These are phyloP conservation scores for Aspergillus biplanus DNA, from an alignment of 495 filamentous ascomycete genomes.

Conservation along the genomic window DNA sequence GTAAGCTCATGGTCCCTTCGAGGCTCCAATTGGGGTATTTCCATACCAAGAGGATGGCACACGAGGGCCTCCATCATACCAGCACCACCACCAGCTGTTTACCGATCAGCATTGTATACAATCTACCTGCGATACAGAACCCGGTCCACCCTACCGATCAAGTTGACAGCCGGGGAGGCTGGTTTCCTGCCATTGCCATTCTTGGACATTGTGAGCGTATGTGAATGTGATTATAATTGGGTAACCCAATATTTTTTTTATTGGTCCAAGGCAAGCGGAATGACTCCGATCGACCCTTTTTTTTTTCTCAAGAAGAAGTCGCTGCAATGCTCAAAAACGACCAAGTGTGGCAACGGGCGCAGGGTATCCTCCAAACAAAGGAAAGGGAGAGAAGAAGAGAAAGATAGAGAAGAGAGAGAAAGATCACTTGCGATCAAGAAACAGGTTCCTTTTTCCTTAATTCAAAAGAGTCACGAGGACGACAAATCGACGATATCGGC, in stretches of 20 bases:
- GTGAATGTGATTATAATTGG: slow-evolving; percentile 18
- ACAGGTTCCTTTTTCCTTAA: slow-evolving; percentile 13
- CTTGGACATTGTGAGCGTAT: slow-evolving; percentile 61
- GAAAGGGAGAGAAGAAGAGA: slow-evolving; percentile 15
- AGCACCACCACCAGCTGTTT: slow-evolving; percentile 88
- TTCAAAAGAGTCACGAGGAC: slow-evolving; percentile 19
- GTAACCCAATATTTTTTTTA: slow-evolving; percentile 12
- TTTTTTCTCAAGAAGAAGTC: not conserved
- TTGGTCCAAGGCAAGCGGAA: slow-evolving; percentile 10
- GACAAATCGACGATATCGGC: slow-evolving; percentile 27
- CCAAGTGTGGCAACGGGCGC: slow-evolving; percentile 7
- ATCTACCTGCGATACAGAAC: not conserved
- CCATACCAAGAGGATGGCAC: slow-evolving; percentile 90
- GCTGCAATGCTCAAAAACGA: slow-evolving; percentile 22
- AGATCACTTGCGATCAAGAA: slow-evolving; percentile 9
- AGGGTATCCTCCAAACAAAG: not conserved
- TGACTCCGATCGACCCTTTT: not conserved
- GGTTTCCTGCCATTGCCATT: slow-evolving; percentile 75
- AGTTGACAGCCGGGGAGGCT: slow-evolving; percentile 84
- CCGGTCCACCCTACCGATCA: slow-evolving; percentile 70
- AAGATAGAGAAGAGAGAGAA: slow-evolving; percentile 13
- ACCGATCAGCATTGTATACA: slow-evolving; percentile 19
- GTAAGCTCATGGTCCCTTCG: slow-evolving; percentile 22
- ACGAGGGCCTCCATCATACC: slow-evolving; percentile 99
- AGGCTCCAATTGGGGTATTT: slow-evolving; percentile 5